Conservation (phyloP, 345 rosid genomes). For the Arabidopsis arenosa region DNA sequence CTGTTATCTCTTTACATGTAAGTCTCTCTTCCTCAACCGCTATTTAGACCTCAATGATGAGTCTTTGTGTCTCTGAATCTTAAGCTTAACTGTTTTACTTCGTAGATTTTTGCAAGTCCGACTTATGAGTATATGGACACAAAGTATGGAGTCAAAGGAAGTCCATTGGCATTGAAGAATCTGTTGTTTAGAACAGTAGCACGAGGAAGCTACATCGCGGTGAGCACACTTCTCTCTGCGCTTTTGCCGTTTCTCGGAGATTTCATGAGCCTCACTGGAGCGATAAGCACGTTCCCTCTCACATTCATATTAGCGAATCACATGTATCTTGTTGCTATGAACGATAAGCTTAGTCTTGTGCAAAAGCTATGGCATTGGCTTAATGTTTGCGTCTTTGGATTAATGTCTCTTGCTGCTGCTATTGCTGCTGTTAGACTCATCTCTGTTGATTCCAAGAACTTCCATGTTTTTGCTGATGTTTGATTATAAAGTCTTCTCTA, state of each 20-base stretch:
- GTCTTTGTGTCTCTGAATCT: conserved; percentile 6
- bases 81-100: neutral
- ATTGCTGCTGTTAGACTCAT: conserved; percentile 80
- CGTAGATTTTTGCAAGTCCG: conserved; percentile 92
- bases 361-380: conserved; percentile 91
- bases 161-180: conserved; percentile 59
- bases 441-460: conserved; percentile 72
- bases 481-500: conserved; percentile 5
- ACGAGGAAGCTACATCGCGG: conserved; percentile 73
- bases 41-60: neutral
- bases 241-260: conserved; percentile 92
- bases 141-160: conserved; percentile 70
- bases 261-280: conserved; percentile 91
- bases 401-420: conserved; percentile 70
- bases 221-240: conserved; percentile 82
- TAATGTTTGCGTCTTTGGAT: conserved; percentile 66
- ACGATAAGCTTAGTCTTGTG: conserved; percentile 46
- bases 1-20: conserved; percentile 88
- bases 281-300: conserved; percentile 81
- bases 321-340: conserved; percentile 78
- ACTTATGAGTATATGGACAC: conserved; percentile 90
- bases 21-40: too few relatives aligned
- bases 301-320: conserved; percentile 92
- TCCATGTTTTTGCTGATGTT: conserved; percentile 84
- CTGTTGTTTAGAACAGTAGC: conserved; percentile 69